Conservation (phyloP, 257 asterid genomes). For the Verbena officinalis region DNA sequence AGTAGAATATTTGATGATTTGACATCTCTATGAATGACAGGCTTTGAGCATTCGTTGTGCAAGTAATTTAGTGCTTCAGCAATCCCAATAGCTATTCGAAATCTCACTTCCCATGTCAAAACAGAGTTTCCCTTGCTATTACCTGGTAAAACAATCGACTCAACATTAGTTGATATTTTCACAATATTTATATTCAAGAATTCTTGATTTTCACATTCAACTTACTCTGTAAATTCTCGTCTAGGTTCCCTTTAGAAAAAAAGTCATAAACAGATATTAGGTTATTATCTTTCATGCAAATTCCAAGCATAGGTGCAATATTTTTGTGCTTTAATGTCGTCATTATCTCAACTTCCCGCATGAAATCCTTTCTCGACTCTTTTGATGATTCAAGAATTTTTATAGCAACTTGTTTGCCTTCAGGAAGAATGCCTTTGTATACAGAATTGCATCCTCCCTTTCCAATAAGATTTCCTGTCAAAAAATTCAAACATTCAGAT, state of each 20-base stretch:
- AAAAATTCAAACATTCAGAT: neutral
- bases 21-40: slow-evolving; percentile 85
- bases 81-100: slow-evolving; percentile 66
- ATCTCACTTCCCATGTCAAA: slow-evolving; percentile 78
- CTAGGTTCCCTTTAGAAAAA: slow-evolving; percentile 72
- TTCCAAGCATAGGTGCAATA: slow-evolving; percentile 68
- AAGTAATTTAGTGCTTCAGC: slow-evolving; percentile 89
- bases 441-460: slow-evolving; percentile 84
- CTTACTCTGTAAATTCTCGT: slow-evolving; percentile 78
- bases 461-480: slow-evolving; percentile 72
- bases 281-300: slow-evolving; percentile 57
- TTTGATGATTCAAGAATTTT: slow-evolving; percentile 64
- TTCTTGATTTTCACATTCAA: neutral
- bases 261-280: slow-evolving; percentile 74
- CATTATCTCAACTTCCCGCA: slow-evolving; percentile 76
- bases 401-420: slow-evolving; percentile 73
- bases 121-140: slow-evolving; percentile 37
- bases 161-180: slow-evolving; percentile 20
- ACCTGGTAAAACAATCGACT: slow-evolving; percentile 43
- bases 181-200: neutral
- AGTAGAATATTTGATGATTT: slow-evolving; percentile 94
- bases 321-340: slow-evolving; percentile 71
- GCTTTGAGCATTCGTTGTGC: slow-evolving; percentile 61
- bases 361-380: slow-evolving; percentile 63
- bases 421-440: slow-evolving; percentile 73